phyloP scores from a whole-genome alignment of 2,329 filamentous ascomycete genomes.

The Fusarium transvaalense region DNA sequence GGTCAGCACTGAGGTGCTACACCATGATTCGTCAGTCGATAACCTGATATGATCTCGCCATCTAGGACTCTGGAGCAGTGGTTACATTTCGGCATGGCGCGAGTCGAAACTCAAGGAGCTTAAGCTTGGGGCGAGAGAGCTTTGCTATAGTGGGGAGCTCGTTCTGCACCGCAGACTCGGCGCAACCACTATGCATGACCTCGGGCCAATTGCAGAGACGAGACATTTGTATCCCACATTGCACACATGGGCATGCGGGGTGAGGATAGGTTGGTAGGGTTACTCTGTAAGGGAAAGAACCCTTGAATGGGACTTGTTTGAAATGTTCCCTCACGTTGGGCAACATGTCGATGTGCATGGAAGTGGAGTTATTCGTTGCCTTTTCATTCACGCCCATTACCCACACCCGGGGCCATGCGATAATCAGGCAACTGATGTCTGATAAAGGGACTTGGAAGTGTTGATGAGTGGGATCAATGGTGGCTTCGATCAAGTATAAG shows the following conservation, averaged over 20 bases:
- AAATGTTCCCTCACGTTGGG: slow-evolving; percentile 19
- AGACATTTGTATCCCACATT: slow-evolving; percentile 21
- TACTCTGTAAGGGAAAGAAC: slow-evolving; percentile 21
- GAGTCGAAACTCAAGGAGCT: slow-evolving; percentile 25
- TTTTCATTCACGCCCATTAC: slow-evolving; percentile 18
- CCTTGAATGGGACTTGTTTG: slow-evolving; percentile 29
- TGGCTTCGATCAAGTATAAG: slow-evolving; percentile 41
- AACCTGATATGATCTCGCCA: slow-evolving; percentile 4
- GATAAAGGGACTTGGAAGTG: slow-evolving; percentile 9
- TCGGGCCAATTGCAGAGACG: slow-evolving; percentile 36
- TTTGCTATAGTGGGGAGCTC: slow-evolving; percentile 30
- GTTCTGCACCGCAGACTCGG: slow-evolving; percentile 26
- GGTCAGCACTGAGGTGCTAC: slow-evolving; percentile 25
- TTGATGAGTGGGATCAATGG: slow-evolving; percentile 26
- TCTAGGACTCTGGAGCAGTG: slow-evolving; percentile 4
- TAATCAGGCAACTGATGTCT: slow-evolving; percentile 43
- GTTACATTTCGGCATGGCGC: slow-evolving; percentile 34
- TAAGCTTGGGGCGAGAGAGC: slow-evolving; percentile 24
- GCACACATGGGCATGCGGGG: slow-evolving; percentile 41
- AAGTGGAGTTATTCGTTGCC: slow-evolving; percentile 37
- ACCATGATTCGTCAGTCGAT: background rate
- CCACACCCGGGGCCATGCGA: slow-evolving; percentile 40
- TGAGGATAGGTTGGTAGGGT: slow-evolving; percentile 13
- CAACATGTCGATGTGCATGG: slow-evolving; percentile 29
- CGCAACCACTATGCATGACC: slow-evolving; percentile 20